A percentile compares a stretch with the other conserved stretches of the same genome.
phyloP scores from a whole-genome alignment of 2,329 filamentous ascomycete genomes.

The Monilinia vaccinii-corymbosi region DNA sequence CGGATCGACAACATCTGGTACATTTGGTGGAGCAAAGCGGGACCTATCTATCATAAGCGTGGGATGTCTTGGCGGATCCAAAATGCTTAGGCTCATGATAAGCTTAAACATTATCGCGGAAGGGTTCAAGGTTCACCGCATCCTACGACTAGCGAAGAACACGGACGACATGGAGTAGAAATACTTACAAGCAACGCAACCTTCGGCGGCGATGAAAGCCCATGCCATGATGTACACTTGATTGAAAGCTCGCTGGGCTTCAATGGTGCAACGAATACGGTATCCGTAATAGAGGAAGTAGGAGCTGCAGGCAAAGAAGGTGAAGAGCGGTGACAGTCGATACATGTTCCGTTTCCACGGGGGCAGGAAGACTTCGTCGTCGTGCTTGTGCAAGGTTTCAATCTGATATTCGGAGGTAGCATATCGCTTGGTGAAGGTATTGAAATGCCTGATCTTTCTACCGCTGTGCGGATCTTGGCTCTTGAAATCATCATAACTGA shows the following conservation, averaged over 20 bases:
- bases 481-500: slow-evolving; percentile 1
- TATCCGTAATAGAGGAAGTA: slow-evolving; percentile 39
- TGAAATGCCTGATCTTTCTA: slow-evolving; percentile 2
- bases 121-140: neutral
- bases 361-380: slow-evolving; percentile 17
- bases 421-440: neutral
- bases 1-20: slow-evolving; percentile 51
- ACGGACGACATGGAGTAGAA: neutral
- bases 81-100: neutral
- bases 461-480: neutral
- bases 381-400: slow-evolving; percentile 17
- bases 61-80: neutral
- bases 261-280: slow-evolving; percentile 44
- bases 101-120: neutral
- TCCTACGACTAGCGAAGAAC: neutral
- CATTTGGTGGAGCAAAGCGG: slow-evolving; percentile 46
- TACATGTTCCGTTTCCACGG: slow-evolving; percentile 18
- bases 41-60: slow-evolving; percentile 30
- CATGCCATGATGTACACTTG: slow-evolving; percentile 42
- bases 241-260: slow-evolving; percentile 36
- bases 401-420: slow-evolving; percentile 9
- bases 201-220: slow-evolving; percentile 48
- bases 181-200: slow-evolving; percentile 35
- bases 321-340: slow-evolving; percentile 20
- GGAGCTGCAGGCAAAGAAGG: slow-evolving; percentile 14